Evolutionary conservation across 176 grass and related monocot genomes (phyloP), one percentile per base, ranked within the genome.

Genomic region (Olyra latifolia): DNA sequence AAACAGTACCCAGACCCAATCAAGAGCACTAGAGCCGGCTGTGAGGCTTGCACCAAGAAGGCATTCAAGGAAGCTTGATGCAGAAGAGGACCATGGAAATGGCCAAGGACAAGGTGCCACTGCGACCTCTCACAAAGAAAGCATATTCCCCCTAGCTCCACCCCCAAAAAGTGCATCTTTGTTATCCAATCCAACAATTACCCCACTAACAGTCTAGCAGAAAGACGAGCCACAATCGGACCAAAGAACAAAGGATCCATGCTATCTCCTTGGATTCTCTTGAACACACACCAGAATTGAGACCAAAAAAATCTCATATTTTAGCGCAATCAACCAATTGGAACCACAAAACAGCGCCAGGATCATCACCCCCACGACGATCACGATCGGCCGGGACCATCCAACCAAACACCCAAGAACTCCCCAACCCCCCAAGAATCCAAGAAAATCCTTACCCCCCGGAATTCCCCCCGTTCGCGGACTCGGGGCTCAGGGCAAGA

Each of bases 381-480:
- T 69, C 50, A 41, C 10, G 53, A 86, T 69, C 42, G 17, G 22
- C 42, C 14, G 0, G 1, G 30, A 76, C 53, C 42, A 82, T 62
- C 63, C 7, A 38, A 58, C 1, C 29, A 16, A 49, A 17, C 15
- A 41, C 43, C 29, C 11, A 50, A 75, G 13, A 30, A 60, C 22
- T 43, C 10, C 16, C n/a, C 3, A 43, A 69, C 14, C 39, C 28
- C 15, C 0, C 3, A 72, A 30, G 8, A 42, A 73, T 58, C 23
- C 77, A 60, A 44, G 50, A 69, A 69, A 81, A 69, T 81, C 30
- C 85, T 87, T 69, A 87, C 82, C 85, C 71, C 71, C 71, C 62
- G 7, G 14, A 59, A 68, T 48, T 35, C 59, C 76, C 38, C 10
- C 66, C 60, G 38, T 63, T 11, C 17, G 7, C 32, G 14, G 40